Evolutionary conservation across 345 rosid species (phyloP).

Genomic region (Pugionium cornutum): DNA sequence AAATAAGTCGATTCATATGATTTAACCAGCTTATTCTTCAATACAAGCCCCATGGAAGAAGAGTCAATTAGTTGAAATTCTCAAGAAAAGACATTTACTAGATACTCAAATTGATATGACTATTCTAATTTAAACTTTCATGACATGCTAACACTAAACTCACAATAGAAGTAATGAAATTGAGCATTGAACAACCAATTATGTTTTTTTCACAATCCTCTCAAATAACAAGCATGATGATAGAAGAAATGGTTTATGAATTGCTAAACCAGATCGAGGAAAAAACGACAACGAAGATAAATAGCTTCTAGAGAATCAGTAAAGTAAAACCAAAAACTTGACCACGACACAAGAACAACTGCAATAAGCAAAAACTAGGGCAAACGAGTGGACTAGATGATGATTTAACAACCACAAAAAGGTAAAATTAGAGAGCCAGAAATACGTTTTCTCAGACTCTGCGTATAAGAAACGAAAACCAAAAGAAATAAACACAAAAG

Average conservation of each 20-base stretch:
- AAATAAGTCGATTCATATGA: not conserved
- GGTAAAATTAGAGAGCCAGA: not conserved
- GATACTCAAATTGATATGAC: too few species aligned
- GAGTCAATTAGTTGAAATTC: too few species aligned
- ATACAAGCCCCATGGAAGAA: not conserved
- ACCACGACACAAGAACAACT: slow-evolving; percentile 6
- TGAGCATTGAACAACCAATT: slow-evolving; percentile 17
- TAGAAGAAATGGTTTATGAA: not conserved
- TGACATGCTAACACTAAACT: not conserved
- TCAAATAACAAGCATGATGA: not conserved
- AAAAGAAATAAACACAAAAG: not conserved
- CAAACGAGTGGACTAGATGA: slow-evolving; percentile 19
- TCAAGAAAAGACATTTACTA: too few species aligned
- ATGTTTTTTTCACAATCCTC: not conserved
- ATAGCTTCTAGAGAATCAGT: not conserved
- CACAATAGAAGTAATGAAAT: not conserved
- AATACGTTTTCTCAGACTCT: slow-evolving; percentile 17
- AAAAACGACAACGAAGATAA: slow-evolving; percentile 9
- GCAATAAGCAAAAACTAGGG: too few species aligned
- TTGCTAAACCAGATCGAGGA: not conserved
- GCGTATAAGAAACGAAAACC: slow-evolving; percentile 7
- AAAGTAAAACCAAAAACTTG: not conserved
- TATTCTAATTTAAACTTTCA: not conserved
- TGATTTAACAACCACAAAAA: slow-evolving; percentile 1
- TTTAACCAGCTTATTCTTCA: not conserved